Conservation (phyloP, 108 stramenopile genomes). For the Conticribra weissflogii region DNA sequence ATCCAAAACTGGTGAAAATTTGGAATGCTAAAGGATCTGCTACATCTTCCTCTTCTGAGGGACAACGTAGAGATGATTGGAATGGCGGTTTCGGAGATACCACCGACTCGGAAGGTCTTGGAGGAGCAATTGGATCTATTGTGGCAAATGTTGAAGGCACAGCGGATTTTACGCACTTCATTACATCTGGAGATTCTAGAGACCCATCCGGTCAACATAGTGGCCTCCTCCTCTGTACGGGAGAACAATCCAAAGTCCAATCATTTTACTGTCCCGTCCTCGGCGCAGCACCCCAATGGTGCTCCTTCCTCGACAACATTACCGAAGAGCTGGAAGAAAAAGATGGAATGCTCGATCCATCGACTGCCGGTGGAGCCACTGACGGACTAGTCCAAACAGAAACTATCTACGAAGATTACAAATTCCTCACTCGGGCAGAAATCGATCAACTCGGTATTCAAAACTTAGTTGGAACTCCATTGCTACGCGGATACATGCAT, state of each 20-base stretch:
- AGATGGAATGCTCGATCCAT: constrained; percentile 63
- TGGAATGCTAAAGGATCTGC: constrained; percentile 86
- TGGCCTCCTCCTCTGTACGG: constrained; percentile 94
- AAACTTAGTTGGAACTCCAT: constrained; percentile 94
- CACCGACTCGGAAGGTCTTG: constrained; percentile 30
- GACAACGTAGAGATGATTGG: constrained; percentile 22
- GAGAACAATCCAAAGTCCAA: constrained; percentile 94
- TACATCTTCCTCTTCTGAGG: constrained; percentile 23
- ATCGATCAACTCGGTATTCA: constrained; percentile 93
- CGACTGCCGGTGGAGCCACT: constrained; percentile 28
- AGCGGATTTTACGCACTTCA: constrained; percentile 89
- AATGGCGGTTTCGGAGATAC: constrained; percentile 35
- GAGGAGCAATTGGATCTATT: constrained; percentile 71
- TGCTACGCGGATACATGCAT: constrained; percentile 98
- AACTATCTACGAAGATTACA: constrained; percentile 97
- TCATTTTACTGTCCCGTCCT: constrained; percentile 95
- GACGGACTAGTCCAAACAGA: constrained; percentile 62
- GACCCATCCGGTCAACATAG: constrained; percentile 79
- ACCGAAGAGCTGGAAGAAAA: constrained; percentile 99
- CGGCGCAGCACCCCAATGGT: constrained; percentile 97
- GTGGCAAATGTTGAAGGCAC: constrained; percentile 95
- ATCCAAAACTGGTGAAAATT: constrained; percentile 93
- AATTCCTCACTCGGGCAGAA: constrained; percentile 95
- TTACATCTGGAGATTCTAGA: constrained; percentile 83
- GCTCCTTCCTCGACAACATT: constrained; percentile 96